phyloP scores from a whole-genome alignment of 768 basidiomycete species.

The Pleurotus platypus region DNA sequence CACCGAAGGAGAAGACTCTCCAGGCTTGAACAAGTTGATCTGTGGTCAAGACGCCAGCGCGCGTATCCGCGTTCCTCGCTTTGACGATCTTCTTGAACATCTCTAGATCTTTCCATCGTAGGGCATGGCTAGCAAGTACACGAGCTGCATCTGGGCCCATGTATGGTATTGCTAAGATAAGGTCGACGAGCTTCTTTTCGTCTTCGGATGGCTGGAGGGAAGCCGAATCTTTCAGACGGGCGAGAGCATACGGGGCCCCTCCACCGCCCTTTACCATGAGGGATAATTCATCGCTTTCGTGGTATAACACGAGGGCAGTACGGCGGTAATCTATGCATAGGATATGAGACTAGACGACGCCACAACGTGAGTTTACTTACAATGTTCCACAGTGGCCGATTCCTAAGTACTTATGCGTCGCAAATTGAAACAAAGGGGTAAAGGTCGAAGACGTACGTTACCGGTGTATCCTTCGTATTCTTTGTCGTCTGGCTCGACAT shows the following conservation, averaged over 20 bases:
- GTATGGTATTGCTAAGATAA: background rate
- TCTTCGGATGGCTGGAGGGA: conserved; percentile 13
- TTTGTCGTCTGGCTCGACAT: conserved; percentile 25
- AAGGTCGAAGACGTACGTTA: conserved; percentile 26
- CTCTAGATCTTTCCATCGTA: conserved; percentile 23
- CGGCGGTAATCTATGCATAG: conserved; percentile 20
- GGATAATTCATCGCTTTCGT: conserved; percentile 15
- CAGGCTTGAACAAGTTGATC: conserved; percentile 16
- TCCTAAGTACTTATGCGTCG: conserved; percentile 12
- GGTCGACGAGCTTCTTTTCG: conserved; percentile 1
- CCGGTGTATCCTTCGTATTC: conserved; percentile 40
- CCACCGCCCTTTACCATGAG: conserved; percentile 15
- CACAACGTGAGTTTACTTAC: conserved; percentile 15
- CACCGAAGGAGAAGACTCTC: conserved; percentile 21
- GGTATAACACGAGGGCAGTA: conserved; percentile 29
- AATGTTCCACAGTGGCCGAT: conserved; percentile 26
- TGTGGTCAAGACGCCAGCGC: conserved; percentile 7
- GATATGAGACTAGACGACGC: conserved; percentile 4
- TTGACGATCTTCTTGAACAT: conserved; percentile 23
- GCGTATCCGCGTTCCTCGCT: conserved; percentile 10
- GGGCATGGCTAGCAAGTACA: conserved; percentile 17
- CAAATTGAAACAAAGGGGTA: background rate
- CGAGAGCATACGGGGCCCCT: conserved; percentile 17
- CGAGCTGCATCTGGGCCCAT: background rate
- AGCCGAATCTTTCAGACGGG: conserved; percentile 13